Conservation (phyloP, 164 flowering plant species). For the Macadamia tetraphylla region DNA sequence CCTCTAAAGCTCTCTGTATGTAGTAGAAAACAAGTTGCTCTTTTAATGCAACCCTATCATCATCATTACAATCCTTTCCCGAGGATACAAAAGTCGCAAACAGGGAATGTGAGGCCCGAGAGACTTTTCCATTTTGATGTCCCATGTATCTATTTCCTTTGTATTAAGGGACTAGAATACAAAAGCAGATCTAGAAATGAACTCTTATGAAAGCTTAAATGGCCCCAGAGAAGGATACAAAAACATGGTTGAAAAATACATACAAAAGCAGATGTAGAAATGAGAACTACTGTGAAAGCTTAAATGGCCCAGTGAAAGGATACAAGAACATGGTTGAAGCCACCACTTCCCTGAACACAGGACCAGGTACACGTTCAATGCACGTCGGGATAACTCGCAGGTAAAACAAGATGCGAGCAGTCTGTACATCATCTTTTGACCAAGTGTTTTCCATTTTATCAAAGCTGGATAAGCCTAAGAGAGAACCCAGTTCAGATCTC, state of each 20-base stretch:
- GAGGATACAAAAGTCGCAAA: conserved; percentile 78
- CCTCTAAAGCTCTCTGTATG: conserved; percentile 76
- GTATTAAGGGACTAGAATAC: conserved; percentile 21
- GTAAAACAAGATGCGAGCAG: conserved; percentile 83
- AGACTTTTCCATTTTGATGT: conserved; percentile 76
- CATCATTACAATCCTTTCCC: conserved; percentile 46
- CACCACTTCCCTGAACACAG: conserved; percentile 47
- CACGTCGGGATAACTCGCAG: conserved; percentile 80
- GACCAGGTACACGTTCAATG: conserved; percentile 47
- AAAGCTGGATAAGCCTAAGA: conserved; percentile 25
- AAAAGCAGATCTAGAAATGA: neutral
- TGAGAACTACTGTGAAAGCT: neutral
- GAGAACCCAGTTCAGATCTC: conserved; percentile 4
- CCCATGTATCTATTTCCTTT: conserved; percentile 55
- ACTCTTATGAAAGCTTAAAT: neutral
- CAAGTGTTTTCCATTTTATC: conserved; percentile 44
- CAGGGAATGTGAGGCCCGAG: conserved; percentile 76
- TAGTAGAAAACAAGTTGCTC: conserved; percentile 87
- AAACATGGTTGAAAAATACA: no score
- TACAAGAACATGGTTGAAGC: conserved; percentile 92
- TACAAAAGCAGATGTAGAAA: neutral
- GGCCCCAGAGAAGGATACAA: conserved; percentile 20
- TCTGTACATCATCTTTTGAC: conserved; percentile 83
- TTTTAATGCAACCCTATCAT: conserved; percentile 55
- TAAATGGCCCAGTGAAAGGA: conserved; percentile 38